Base-by-base conservation (phyloP, 2,329 filamentous ascomycete species). In the Penicillium decumbens region DNA sequence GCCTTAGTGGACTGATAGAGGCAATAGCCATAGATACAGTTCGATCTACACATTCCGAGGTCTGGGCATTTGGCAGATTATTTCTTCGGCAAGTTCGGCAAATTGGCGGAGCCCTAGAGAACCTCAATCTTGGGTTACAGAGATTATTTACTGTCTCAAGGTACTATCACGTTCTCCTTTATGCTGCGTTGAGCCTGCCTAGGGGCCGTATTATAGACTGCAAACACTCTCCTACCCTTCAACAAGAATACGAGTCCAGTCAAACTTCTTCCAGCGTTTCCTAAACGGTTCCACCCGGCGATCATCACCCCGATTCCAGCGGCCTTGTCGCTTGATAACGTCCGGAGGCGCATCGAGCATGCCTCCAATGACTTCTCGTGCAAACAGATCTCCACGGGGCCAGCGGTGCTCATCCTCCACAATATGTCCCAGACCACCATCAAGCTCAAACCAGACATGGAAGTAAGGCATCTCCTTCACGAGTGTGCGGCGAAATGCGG, bases 401-500 rank as follows among this genome's bases (percentile, higher is more conserved):
- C 93, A 98, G 43, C 84, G 77, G 42, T 83, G 80, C 25, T 83
- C 76, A 60, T 98, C 88, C 71, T 98, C 93, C 0, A 98, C 88
- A 7, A 98, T 77, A 68, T 98, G 93, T 0, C 89, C 93, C 57
- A 98, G 72, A 0, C 93, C 93, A 2, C 93, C 93, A 65, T 98
- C 91, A 1, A 98, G 75, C 45, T 83, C 82, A 66, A 97, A 97
- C 91, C 92, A 98, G 18, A 85, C 92, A 68, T 98, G 93, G 64
- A 98, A 98, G 69, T 98, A 98, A 0, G 95, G 92, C 88, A 95
- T 92, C 75, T 98, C 92, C 73, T 95, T 95, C 10, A 88, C 89
- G 53, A 98, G 77, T 18, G 81, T 86, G 49, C 84, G 80, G 1
- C 92, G 80, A 68, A 98, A 98, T 1, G 93, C 91, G 45, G 80